Conservation (phyloP, 352 stramenopile genomes). For the Saprolegnia parasitica region DNA sequence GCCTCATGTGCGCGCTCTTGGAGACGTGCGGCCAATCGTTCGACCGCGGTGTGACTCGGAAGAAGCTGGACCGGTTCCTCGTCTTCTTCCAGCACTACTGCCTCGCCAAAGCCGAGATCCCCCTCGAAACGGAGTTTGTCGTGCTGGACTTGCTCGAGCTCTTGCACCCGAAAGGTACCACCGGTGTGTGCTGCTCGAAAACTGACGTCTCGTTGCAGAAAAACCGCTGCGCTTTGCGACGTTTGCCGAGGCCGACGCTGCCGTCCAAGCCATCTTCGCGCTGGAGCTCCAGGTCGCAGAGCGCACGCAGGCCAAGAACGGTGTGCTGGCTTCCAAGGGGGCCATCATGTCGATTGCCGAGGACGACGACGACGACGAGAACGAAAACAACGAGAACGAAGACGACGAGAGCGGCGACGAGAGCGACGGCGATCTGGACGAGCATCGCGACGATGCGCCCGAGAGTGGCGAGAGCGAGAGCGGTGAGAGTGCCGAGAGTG, state of each 20-base stretch:
- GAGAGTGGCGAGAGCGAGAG: conserved; percentile 40
- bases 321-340: conserved; percentile 29
- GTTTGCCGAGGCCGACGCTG: conserved; percentile 73
- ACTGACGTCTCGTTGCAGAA: conserved; percentile 43
- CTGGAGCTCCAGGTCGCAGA: conserved; percentile 68
- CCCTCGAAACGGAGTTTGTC: conserved; percentile 92
- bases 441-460: conserved; percentile 52
- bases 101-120: conserved; percentile 92
- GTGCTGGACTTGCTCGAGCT: conserved; percentile 80
- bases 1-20: conserved; percentile 91
- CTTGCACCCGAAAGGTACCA: conserved; percentile 34
- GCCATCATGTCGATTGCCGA: conserved; percentile 37
- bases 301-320: conserved; percentile 56
- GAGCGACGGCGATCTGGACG: conserved; percentile 45
- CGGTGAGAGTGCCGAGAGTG: conserved; percentile 49
- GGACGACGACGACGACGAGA: conserved; percentile 35
- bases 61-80: conserved; percentile 86
- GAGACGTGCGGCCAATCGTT: conserved; percentile 71
- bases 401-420: conserved; percentile 63
- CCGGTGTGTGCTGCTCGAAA: background rate
- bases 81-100: conserved; percentile 95
- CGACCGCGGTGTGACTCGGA: conserved; percentile 79
- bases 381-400: conserved; percentile 32
- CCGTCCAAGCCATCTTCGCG: conserved; percentile 48
- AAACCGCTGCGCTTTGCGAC: conserved; percentile 61